A percentile compares a stretch with the other conserved stretches of the same genome.
Conservation (phyloP, 257 asterid genomes). For the Buddleja alternifolia region DNA sequence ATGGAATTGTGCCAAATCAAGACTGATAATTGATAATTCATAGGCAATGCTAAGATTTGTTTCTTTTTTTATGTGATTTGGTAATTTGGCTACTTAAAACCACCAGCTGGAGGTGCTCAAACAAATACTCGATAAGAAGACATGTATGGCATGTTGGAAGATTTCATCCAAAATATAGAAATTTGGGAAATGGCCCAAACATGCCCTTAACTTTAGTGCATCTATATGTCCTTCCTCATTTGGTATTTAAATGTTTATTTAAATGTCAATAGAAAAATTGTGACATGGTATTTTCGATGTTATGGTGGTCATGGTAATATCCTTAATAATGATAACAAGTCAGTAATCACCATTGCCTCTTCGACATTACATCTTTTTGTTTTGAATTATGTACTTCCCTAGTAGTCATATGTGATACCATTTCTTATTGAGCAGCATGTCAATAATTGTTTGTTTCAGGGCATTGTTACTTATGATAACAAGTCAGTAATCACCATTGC, state of each 20-base stretch:
- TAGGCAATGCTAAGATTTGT: no score
- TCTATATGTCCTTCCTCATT: not conserved
- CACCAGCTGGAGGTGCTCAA: not conserved
- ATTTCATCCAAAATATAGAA: not conserved
- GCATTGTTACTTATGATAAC: slow-evolving; percentile 46
- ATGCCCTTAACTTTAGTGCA: slow-evolving; percentile 15
- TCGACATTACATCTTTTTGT: slow-evolving; percentile 8
- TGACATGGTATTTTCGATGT: slow-evolving; percentile 11
- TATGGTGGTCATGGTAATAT: not conserved
- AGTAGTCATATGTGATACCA: slow-evolving; percentile 21
- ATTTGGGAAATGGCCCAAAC: slow-evolving; percentile 4
- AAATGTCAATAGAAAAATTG: not conserved
- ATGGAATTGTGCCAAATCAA: no score
- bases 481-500: not conserved
- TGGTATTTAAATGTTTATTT: not conserved
- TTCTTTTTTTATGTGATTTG: slow-evolving; percentile 1
- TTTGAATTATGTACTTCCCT: slow-evolving; percentile 19
- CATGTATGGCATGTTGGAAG: not conserved
- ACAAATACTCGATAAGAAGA: not conserved
- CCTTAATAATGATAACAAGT: not conserved
- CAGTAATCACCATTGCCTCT: not conserved
- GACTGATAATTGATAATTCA: no score
- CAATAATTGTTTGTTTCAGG: slow-evolving; percentile 60
- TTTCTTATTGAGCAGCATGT: slow-evolving; percentile 15
- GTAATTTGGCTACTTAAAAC: not conserved